Percentiles rank a stretch among this genome's conserved stretches.
phyloP scores from a whole-genome alignment of 2,329 filamentous ascomycete species.

The Colletotrichum sansevieriae region DNA sequence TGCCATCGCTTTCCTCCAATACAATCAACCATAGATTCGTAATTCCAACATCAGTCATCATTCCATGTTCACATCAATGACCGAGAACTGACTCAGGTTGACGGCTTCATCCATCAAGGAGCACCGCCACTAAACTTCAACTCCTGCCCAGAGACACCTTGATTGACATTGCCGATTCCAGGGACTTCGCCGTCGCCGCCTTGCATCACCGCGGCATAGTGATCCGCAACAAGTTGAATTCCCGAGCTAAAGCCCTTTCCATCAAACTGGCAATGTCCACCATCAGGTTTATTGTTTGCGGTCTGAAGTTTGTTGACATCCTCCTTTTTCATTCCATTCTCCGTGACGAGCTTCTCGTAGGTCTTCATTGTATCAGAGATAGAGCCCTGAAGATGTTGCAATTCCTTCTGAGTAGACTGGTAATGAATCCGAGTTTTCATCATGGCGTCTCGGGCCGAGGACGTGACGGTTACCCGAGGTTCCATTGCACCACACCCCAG shows the following conservation, averaged over 20 bases:
- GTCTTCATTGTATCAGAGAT: constrained; percentile 64
- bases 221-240: constrained; percentile 66
- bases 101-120: no score
- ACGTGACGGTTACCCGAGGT: constrained; percentile 65
- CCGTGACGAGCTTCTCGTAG: constrained; percentile 61
- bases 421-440: constrained; percentile 65
- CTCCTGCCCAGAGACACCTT: constrained; percentile 61
- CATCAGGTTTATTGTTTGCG: constrained; percentile 66
- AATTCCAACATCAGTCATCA: no score
- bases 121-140: constrained; percentile 51
- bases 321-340: constrained; percentile 56
- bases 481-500: constrained; percentile 67
- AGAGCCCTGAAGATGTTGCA: constrained; percentile 59
- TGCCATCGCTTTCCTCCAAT: no score
- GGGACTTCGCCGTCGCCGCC: constrained; percentile 63
- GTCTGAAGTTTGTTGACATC: constrained; percentile 67
- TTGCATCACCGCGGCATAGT: constrained; percentile 65
- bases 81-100: no score
- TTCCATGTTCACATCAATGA: no score
- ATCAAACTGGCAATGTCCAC: constrained; percentile 71
- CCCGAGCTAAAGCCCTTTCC: constrained; percentile 64
- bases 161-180: constrained; percentile 63
- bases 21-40: no score
- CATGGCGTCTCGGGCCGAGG: constrained; percentile 55
- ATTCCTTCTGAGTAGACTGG: constrained; percentile 67